phyloP scores from a whole-genome alignment of 305 asterid genomes.

The Fraxinus angustifolia region DNA sequence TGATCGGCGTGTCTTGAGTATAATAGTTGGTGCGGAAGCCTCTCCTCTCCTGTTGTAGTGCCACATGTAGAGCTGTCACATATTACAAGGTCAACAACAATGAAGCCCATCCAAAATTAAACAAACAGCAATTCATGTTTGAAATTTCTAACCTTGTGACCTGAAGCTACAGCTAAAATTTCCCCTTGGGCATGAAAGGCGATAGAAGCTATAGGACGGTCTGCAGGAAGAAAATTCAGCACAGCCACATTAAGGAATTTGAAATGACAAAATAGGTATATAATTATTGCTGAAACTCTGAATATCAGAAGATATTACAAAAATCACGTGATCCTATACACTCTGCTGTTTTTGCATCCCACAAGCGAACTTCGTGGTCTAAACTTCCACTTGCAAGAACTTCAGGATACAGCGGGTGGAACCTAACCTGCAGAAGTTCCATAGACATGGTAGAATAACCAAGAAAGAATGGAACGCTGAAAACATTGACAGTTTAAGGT shows the following conservation, averaged over 20 bases:
- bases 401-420: conserved; percentile 84
- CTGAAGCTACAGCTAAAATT: conserved; percentile 91
- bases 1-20: conserved; percentile 87
- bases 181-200: conserved; percentile 98
- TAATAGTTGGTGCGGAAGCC: conserved; percentile 67
- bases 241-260: conserved; percentile 20
- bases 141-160: conserved; percentile 75
- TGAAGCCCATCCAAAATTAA: conserved; percentile 13
- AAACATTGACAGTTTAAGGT: neutral
- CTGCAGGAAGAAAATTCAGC: conserved; percentile 39
- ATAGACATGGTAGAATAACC: neutral
- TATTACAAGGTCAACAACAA: conserved; percentile 33
- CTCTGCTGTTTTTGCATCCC: conserved; percentile 85
- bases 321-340: conserved; percentile 91
- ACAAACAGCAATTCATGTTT: conserved; percentile 14
- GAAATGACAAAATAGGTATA: conserved; percentile 14
- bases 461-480: neutral
- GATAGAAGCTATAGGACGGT: conserved; percentile 91
- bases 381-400: conserved; percentile 96
- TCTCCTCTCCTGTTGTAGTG: conserved; percentile 79
- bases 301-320: conserved; percentile 47
- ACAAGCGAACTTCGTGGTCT: conserved; percentile 92
- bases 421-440: conserved; percentile 65
- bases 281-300: neutral
- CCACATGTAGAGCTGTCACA: conserved; percentile 84